These are phyloP conservation scores for Helianthus tuberosus DNA, from an alignment of 129 eudicot genomes.

Conservation along the genomic window DNA sequence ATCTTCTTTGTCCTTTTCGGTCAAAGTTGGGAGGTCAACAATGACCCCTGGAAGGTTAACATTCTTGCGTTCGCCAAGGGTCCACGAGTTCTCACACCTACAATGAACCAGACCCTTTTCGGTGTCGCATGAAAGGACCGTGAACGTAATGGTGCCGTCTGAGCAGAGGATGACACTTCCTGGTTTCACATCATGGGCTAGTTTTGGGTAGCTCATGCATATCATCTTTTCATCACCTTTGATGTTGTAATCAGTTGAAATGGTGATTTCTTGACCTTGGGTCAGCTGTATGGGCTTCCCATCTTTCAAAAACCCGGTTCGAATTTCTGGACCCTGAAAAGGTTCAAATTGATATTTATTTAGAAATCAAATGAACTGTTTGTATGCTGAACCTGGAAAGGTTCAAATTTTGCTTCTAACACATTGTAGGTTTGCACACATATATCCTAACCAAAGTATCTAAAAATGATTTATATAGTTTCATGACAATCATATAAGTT, in stretches of 20 bases:
- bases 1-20: constrained; percentile 45
- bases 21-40: constrained; percentile 49
- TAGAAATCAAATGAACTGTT: constrained; percentile 10
- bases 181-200: constrained; percentile 43
- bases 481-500: too few relatives aligned
- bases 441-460: too few relatives aligned
- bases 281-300: constrained; percentile 38
- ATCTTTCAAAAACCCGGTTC: constrained; percentile 48
- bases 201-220: constrained; percentile 44
- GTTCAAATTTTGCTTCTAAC: not conserved
- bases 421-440: too few relatives aligned
- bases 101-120: constrained; percentile 42
- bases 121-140: constrained; percentile 41
- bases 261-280: constrained; percentile 45
- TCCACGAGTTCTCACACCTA: constrained; percentile 44
- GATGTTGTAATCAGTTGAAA: constrained; percentile 40
- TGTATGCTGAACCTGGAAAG: not conserved
- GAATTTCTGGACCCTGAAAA: constrained; percentile 45
- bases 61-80: constrained; percentile 49
- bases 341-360: not conserved
- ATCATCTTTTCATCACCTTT: constrained; percentile 45
- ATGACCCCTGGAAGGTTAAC: constrained; percentile 48
- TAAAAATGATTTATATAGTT: too few relatives aligned
- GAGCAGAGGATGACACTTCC: constrained; percentile 38
- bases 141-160: constrained; percentile 43